phyloP scores from a whole-genome alignment of 306 rosid species.

The Lathyrus sativus region DNA sequence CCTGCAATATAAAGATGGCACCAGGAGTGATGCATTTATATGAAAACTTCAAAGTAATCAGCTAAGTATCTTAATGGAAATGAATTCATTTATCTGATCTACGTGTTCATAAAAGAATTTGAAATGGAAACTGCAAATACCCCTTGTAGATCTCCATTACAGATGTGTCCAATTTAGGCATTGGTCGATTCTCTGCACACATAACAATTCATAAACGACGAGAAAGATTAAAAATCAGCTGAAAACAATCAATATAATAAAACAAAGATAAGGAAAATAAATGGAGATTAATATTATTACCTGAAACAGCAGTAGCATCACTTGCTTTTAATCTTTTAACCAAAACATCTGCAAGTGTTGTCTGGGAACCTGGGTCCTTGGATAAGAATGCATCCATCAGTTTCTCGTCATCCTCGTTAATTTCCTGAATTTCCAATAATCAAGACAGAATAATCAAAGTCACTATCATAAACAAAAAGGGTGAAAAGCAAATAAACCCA shows the following conservation, averaged over 20 bases:
- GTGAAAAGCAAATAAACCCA: not conserved
- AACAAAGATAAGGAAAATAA: not conserved
- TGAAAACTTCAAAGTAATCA: not conserved
- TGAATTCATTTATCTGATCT: not conserved
- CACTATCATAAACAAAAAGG: not conserved
- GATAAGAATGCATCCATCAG: constrained; percentile 63
- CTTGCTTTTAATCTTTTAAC: constrained; percentile 70
- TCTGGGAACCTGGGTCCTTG: constrained; percentile 49
- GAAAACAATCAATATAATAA: not conserved
- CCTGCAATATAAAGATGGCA: constrained; percentile 45
- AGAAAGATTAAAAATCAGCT: not conserved
- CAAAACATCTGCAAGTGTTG: constrained; percentile 70
- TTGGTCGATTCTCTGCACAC: constrained; percentile 64
- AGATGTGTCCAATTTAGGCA: constrained; percentile 69
- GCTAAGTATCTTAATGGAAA: constrained; percentile 2
- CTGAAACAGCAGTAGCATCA: constrained; percentile 59
- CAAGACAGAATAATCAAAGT: not conserved
- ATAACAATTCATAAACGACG: constrained; percentile 24
- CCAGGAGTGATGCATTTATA: constrained; percentile 14
- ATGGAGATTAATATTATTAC: constrained; percentile 37
- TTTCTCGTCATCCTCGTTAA: constrained; percentile 72
- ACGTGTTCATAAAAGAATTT: not conserved
- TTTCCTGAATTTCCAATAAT: constrained; percentile 44
- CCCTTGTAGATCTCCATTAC: constrained; percentile 72
- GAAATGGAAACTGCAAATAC: constrained; percentile 44